Evolutionary conservation across 140 eudicot species (phyloP), one percentile per base, ranked within the genome.

Genomic region (Flaveria floridana): DNA sequence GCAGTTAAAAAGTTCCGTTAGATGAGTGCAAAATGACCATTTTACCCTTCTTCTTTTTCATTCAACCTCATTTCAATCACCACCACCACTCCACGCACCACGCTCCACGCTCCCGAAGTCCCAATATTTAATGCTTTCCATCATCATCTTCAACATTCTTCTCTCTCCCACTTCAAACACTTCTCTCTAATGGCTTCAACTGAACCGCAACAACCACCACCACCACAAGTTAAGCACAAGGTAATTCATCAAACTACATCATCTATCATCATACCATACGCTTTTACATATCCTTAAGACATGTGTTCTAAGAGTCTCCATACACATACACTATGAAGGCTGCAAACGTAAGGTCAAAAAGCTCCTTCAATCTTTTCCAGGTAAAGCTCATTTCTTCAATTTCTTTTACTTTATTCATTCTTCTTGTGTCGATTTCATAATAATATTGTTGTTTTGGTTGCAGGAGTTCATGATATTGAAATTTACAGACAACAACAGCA

Each of bases 271-370:
- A 7, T 7, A 30, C 39, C 39, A 30, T 30, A 30, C 0, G 6
- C 39, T 30, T 30, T 30, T 30, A 30, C 3, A 26, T 30, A 30
- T 30, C 39, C 10, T 42, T 26, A 25, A 26, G 92, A 87, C 79
- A 34, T 84, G 85, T 70, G 82, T 84, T 51, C 76, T 87, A 78
- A 84, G 80, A 76, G 95, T 86, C 30, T 88, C 95, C 2, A 84
- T 90, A 81, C 95, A 23, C 2, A 84, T 90, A 81, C 95, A 86
- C 76, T 90, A 91, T 65, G 86, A 86, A 79, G 95, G 95, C 64
- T 90, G 95, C 88, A 87, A 79, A 52, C 81, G 79, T 58, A 90
- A 90, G 74, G 97, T 90, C 63, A 81, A 82, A 42, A 87, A 83
- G 58, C 76, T 84, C 16, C 89, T 90, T 68, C 71, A 64, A 51